Evolutionary conservation across 345 rosid genomes (phyloP).

Genomic region (Heritiera littoralis): DNA sequence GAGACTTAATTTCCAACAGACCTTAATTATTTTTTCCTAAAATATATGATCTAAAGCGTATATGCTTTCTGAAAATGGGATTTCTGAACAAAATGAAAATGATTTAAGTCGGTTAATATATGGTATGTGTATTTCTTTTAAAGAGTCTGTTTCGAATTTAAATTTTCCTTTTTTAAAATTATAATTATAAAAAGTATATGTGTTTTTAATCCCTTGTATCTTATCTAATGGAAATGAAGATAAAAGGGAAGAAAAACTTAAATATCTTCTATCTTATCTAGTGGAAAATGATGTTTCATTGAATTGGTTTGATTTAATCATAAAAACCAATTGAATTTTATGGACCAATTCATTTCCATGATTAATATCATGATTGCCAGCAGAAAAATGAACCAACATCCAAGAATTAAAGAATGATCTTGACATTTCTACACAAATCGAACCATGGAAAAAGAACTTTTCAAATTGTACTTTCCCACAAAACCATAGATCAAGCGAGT

Average conservation of each 20-base stretch:
- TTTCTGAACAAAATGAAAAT: background rate
- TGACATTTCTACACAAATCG: background rate
- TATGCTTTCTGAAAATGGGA: background rate
- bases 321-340: background rate
- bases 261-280: background rate
- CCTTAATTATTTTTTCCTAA: background rate
- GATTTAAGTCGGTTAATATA: no score
- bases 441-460: background rate
- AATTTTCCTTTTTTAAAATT: no score
- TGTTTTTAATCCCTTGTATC: no score
- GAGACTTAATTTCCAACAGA: background rate
- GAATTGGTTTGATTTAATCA: background rate
- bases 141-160: no score
- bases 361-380: background rate
- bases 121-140: no score
- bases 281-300: background rate
- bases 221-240: no score
- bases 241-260: no score
- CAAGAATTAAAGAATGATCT: constrained; percentile 4
- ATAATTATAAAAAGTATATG: no score
- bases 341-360: background rate
- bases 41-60: background rate
- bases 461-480: background rate
- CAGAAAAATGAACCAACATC: background rate
- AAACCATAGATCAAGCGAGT: background rate